Conservation (phyloP, 805 yeast genomes). For the Candida tallmaniae region DNA sequence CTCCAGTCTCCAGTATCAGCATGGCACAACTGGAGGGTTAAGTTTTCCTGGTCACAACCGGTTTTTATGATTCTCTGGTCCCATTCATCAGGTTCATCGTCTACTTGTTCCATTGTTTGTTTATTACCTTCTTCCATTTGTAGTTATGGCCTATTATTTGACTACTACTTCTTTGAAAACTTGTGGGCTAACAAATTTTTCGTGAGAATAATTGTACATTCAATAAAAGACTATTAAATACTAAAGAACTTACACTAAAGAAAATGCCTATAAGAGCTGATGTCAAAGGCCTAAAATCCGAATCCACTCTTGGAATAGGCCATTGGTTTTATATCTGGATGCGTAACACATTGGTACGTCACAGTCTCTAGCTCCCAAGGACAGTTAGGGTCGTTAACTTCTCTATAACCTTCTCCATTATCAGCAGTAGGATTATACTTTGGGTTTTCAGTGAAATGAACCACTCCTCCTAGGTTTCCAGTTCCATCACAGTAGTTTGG, state of each 20-base stretch:
- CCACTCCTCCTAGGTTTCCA: constrained; percentile 87
- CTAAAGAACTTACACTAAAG: too few species aligned
- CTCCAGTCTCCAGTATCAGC: constrained; percentile 47
- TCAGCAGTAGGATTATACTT: constrained; percentile 43
- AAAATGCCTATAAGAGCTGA: too few species aligned
- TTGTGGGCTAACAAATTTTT: too few species aligned
- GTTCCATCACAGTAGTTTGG: constrained; percentile 95
- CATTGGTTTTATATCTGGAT: constrained; percentile 93
- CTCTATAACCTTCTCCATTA: constrained; percentile 39
- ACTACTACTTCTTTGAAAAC: too few species aligned
- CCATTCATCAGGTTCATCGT: constrained; percentile 46
- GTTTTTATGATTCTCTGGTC: constrained; percentile 42
- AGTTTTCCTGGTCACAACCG: constrained; percentile 40
- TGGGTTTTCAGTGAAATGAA: constrained; percentile 55
- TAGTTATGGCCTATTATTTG: too few species aligned
- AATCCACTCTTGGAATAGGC: constrained; percentile 60
- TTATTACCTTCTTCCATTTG: neutral
- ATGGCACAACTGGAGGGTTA: constrained; percentile 38
- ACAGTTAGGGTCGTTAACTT: constrained; percentile 32
- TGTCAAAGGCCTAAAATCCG: constrained; percentile 23
- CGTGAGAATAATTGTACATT: too few species aligned
- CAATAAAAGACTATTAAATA: too few species aligned
- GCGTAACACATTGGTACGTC: constrained; percentile 78
- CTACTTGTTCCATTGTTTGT: constrained; percentile 14
- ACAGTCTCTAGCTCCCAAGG: constrained; percentile 48